phyloP scores from a whole-genome alignment of 2,329 filamentous ascomycete genomes.

The Elsinoe arachidis region DNA sequence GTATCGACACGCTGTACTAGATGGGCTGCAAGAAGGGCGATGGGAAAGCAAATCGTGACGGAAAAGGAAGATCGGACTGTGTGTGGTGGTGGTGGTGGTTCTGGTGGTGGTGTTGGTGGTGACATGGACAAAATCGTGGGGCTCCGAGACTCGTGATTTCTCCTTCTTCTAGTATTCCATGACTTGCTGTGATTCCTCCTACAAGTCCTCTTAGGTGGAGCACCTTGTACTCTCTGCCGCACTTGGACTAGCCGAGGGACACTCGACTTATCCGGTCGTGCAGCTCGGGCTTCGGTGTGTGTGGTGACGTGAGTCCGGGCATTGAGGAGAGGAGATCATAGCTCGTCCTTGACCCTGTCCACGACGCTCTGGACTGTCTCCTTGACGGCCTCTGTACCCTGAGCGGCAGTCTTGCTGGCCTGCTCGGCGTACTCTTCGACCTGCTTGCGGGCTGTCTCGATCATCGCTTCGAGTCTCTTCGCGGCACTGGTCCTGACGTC shows the following conservation, averaged over 20 bases:
- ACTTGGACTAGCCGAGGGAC: no score
- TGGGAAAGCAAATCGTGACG: no score
- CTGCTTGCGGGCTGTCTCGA: conserved; percentile 8
- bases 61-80: no score
- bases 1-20: background rate
- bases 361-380: conserved; percentile 7
- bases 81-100: no score
- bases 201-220: background rate
- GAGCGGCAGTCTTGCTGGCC: background rate
- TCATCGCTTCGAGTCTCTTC: conserved; percentile 1
- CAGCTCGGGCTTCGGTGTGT: no score
- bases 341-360: conserved; percentile 11
- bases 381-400: background rate
- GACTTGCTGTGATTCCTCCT: background rate
- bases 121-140: background rate
- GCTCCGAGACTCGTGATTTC: background rate
- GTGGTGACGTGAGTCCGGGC: no score
- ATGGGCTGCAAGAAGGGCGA: no score
- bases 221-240: no score
- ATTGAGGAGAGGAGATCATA: background rate
- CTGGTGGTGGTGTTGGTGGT: no score
- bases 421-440: background rate
- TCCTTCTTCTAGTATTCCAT: background rate
- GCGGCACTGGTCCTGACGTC: background rate
- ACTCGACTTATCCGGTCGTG: no score